Evolutionary conservation across 2,329 filamentous ascomycete species (phyloP).

Genomic region (Paecilomyces niveus): DNA sequence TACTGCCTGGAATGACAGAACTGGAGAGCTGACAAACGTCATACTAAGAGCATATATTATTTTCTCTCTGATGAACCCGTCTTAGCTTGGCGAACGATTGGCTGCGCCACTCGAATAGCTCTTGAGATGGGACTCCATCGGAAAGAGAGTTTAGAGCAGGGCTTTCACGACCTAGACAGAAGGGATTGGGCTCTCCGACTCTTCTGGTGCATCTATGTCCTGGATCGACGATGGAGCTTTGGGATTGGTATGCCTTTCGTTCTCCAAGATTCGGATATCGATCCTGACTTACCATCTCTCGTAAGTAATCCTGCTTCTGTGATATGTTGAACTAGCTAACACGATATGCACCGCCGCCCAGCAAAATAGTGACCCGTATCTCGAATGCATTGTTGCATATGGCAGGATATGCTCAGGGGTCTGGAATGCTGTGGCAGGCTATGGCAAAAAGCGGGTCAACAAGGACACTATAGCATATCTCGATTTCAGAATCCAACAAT

Average conservation of each 20-base stretch:
- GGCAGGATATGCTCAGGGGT: background rate
- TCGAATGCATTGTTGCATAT: background rate
- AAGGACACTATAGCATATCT: background rate
- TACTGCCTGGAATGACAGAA: too few species aligned
- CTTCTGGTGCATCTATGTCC: slow-evolving; percentile 5
- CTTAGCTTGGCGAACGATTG: too few species aligned
- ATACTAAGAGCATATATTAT: too few species aligned
- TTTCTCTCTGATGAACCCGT: too few species aligned
- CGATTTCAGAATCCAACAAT: background rate
- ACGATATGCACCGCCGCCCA: background rate
- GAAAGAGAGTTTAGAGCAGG: too few species aligned
- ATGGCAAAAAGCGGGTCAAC: background rate
- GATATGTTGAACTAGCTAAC: background rate
- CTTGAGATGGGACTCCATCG: too few species aligned
- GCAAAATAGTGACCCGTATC: background rate
- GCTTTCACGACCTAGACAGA: background rate
- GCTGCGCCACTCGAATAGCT: too few species aligned
- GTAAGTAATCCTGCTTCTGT: background rate
- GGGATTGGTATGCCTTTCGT: slow-evolving; percentile 1
- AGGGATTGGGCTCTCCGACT: background rate
- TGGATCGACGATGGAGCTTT: slow-evolving; percentile 4
- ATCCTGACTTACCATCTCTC: too few species aligned
- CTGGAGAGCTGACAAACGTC: too few species aligned
- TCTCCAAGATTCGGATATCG: background rate
- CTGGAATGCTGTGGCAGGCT: background rate